Conservation (phyloP, 2,329 filamentous ascomycete species). For the Clarireedia paspali region DNA sequence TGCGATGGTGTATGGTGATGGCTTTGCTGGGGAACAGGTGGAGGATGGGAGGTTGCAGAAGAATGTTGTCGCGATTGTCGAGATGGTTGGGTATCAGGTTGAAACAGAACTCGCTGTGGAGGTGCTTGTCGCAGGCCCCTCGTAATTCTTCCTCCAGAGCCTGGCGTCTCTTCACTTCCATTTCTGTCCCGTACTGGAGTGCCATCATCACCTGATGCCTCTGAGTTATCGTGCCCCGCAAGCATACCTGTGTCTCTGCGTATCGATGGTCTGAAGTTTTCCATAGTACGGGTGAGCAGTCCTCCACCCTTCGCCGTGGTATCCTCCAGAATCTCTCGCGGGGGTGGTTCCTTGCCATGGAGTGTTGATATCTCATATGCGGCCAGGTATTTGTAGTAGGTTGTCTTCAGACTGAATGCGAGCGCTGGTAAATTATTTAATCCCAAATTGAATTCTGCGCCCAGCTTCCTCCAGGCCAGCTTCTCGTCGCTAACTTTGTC, state of each 20-base stretch:
- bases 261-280: conserved; percentile 57
- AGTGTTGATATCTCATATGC: conserved; percentile 78
- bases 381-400: conserved; percentile 83
- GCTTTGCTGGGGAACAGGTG: conserved; percentile 19
- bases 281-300: conserved; percentile 68
- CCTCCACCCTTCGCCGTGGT: conserved; percentile 69
- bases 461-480: conserved; percentile 76
- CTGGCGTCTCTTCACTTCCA: conserved; percentile 40
- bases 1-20: conserved; percentile 9
- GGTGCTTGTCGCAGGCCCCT: conserved; percentile 73
- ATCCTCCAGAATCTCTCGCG: conserved; percentile 80
- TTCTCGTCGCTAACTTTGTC: conserved; percentile 78
- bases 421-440: conserved; percentile 72
- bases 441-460: conserved; percentile 64
- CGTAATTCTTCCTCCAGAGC: conserved; percentile 49
- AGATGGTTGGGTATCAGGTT: conserved; percentile 64
- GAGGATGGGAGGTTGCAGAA: conserved; percentile 34
- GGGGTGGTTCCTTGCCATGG: conserved; percentile 73
- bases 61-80: conserved; percentile 57
- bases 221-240: conserved; percentile 45
- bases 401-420: conserved; percentile 77
- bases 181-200: conserved; percentile 48
- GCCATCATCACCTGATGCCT: conserved; percentile 52
- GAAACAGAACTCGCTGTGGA: conserved; percentile 75
- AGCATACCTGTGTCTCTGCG: conserved; percentile 34